phyloP scores from a whole-genome alignment of 306 rosid genomes.

The Cucurbita moschata region DNA sequence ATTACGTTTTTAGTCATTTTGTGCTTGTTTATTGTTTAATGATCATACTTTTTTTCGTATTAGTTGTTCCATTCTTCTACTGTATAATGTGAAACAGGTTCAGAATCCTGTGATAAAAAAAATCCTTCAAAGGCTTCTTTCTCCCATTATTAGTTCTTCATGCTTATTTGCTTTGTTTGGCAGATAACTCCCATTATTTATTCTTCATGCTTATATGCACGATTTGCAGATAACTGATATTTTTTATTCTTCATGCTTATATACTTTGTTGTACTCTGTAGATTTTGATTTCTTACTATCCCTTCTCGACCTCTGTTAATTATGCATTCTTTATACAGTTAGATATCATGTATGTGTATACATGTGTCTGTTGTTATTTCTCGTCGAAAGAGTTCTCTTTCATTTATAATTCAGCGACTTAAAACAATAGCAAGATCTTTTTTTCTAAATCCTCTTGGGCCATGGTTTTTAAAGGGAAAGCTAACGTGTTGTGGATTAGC shows the following conservation, averaged over 20 bases:
- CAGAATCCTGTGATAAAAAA: background rate
- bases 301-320: no score
- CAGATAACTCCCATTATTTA: no score
- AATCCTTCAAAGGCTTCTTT: background rate
- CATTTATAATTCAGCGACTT: background rate
- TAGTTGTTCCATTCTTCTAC: background rate
- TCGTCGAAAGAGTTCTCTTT: background rate
- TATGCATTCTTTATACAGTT: no score
- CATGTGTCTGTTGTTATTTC: background rate
- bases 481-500: background rate
- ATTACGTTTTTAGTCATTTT: background rate
- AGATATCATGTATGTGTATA: background rate
- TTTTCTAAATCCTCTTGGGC: background rate
- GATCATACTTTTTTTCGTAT: background rate
- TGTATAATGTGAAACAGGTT: background rate
- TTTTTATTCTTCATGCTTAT: no score
- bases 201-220: no score
- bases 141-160: background rate
- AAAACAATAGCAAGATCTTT: background rate
- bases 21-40: background rate
- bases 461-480: background rate
- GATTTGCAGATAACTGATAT: background rate
- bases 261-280: no score
- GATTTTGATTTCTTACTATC: no score
- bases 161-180: no score